These are phyloP conservation scores for Pseudomassariella vexata DNA, from an alignment of 2,329 filamentous ascomycete genomes.

Conservation along the genomic window DNA sequence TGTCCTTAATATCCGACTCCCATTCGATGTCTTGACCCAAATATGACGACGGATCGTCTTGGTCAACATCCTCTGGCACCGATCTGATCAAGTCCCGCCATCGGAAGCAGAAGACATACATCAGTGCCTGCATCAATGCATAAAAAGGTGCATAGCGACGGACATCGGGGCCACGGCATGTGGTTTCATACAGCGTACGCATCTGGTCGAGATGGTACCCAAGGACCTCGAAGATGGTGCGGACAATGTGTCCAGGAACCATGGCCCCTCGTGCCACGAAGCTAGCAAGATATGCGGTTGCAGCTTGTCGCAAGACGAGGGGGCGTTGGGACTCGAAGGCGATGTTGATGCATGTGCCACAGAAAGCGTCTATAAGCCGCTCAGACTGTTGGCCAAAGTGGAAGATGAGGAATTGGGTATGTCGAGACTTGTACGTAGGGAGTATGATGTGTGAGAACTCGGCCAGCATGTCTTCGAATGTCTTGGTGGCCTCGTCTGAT, in stretches of 20 bases:
- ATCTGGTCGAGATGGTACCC: slow-evolving; percentile 72
- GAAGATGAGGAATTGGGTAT: slow-evolving; percentile 93
- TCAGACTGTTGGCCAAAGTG: slow-evolving; percentile 85
- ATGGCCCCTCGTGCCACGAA: slow-evolving; percentile 88
- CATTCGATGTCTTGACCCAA: slow-evolving; percentile 71
- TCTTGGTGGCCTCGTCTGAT: slow-evolving; percentile 62
- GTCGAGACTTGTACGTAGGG: slow-evolving; percentile 83
- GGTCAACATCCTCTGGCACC: slow-evolving; percentile 54
- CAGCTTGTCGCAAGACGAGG: slow-evolving; percentile 71
- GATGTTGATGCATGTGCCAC: slow-evolving; percentile 68
- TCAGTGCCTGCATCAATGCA: slow-evolving; percentile 76
- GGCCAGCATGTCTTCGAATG: slow-evolving; percentile 72
- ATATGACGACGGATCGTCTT: slow-evolving; percentile 54
- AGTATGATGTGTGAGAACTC: slow-evolving; percentile 87
- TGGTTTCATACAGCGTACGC: slow-evolving; percentile 64
- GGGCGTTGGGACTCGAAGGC: slow-evolving; percentile 67
- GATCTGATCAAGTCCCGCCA: slow-evolving; percentile 82
- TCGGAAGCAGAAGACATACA: slow-evolving; percentile 97
- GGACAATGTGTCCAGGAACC: slow-evolving; percentile 70
- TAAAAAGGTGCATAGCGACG: slow-evolving; percentile 82
- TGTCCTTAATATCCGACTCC: slow-evolving; percentile 67
- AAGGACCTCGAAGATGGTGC: slow-evolving; percentile 74
- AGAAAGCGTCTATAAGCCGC: slow-evolving; percentile 74
- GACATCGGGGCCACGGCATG: slow-evolving; percentile 79
- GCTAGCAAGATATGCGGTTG: slow-evolving; percentile 87